Base-by-base conservation (phyloP, 202 grass and related monocot species). In the Setaria viridis region DNA sequence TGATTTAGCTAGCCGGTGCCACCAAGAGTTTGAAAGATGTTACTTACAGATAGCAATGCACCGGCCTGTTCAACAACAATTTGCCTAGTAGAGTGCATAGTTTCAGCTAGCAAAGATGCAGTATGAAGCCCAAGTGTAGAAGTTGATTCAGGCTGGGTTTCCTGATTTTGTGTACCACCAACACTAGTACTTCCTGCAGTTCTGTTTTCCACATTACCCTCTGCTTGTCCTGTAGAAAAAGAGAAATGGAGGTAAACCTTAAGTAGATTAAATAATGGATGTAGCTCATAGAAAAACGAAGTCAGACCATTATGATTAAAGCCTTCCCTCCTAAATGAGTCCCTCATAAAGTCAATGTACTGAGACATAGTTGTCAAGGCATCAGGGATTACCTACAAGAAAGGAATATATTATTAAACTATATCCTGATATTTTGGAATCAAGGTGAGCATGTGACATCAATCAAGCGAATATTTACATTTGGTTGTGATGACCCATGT, bases 351-450 rank as follows among this genome's bases (percentile, higher is more conserved):
- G 33, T 92, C 78, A 60, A 94, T 87, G 86, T 96, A 99, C 58
- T 94, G 97, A 75, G 88, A 84, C 76, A 99, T 94, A 67, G 97
- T 99, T 65, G 92, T 91, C 88, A 99, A 84, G 42, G 97, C 91
- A 94, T 99, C 97, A 80, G 93, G 92, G 72, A 96, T 94, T 21
- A 94, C 87, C 97, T 99, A 58, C 82, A 85, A 79, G 80, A 85
- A 39, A 91, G 58, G 20, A 82, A 83, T 41, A 68, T 71, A 81
- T 77, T 48, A 85, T 12, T 43, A 19, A 14, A 81, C 69, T 32
- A 29, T 12, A 55, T 56, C 75, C 35, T 67, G 77, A 32, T 57
- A 62, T 83, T 68, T 62, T 43, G 39, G 53, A n/a, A 76, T 80
- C 50, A 74, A 43, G 45, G 15, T 33, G 62, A 49, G 2, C 16